Evolutionary conservation across 768 basidiomycete species (phyloP), one percentile per base, ranked within the genome.

Genomic region (Favolaschia claudopus): DNA sequence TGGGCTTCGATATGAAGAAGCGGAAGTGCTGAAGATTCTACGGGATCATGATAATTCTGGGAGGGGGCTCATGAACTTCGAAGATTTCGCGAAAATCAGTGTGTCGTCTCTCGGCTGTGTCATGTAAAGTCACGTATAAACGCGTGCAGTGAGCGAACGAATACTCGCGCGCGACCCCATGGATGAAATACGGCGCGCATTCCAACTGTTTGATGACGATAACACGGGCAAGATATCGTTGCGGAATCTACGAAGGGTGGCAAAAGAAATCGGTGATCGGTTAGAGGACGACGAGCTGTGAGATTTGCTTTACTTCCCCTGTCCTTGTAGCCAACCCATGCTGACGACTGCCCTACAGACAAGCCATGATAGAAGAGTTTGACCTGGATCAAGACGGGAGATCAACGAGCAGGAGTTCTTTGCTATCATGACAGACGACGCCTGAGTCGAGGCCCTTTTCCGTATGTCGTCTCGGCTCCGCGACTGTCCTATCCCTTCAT

Each of bases 321-420:
- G n/a, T 33, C 14, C 33, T 13, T 25, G 22, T 61, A 14, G 28
- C 43, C 64, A 17, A 62, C 39, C 56, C 37, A 31, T n/a, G n/a
- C n/a, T n/a, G n/a, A 44, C 6, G 25, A 20, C 29, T 9, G 25
- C 33, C 15, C 33, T 40, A 25, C 65, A 98, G 96, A 65, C 95
- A 98, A 87, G 97, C 97, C 22, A 99, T 99, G 97, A 99, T 99
- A 70, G 97, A 99, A 68, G 97, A 99, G 76, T 99, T 99, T 71
- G 97, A 99, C 75, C 86, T 99, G 24, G 97, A 99, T 77, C 90
- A 95, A 72, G 97, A 99, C 65, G 95, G 96, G 96, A 96, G 78
- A 99, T 99, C 73, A 95, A 88, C 70, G 91, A 96, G 72, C 88
- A 93, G 70, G 97, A 99, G 74, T 99, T 99, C 78, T 88, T 96